These are phyloP conservation scores for Daldinia concentrica DNA, from an alignment of 495 filamentous ascomycete species.

Conservation along the genomic window DNA sequence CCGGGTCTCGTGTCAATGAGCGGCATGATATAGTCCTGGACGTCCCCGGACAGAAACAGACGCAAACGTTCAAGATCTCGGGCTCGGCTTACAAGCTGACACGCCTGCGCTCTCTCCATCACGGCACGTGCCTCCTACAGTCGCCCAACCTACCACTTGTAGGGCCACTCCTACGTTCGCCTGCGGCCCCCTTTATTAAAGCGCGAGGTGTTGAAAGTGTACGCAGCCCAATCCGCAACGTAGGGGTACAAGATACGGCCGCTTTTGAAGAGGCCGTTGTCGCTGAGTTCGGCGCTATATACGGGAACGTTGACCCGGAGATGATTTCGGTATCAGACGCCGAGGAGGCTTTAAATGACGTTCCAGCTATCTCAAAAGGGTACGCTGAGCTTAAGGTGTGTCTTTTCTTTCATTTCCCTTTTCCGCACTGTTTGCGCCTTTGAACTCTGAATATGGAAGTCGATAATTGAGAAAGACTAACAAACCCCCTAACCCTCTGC, in stretches of 20 bases:
- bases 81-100: slow-evolving; percentile 95
- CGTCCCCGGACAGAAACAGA: slow-evolving; percentile 36
- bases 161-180: slow-evolving; percentile 72
- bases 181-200: slow-evolving; percentile 75
- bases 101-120: slow-evolving; percentile 78
- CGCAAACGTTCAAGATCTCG: slow-evolving; percentile 77
- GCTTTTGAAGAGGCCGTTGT: slow-evolving; percentile 63
- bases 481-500: background rate
- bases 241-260: slow-evolving; percentile 56
- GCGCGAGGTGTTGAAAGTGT: slow-evolving; percentile 95
- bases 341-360: background rate
- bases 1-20: slow-evolving; percentile 75
- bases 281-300: slow-evolving; percentile 63
- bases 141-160: slow-evolving; percentile 75
- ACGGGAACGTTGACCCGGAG: slow-evolving; percentile 47
- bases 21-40: slow-evolving; percentile 92
- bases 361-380: slow-evolving; percentile 6
- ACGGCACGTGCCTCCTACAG: slow-evolving; percentile 85
- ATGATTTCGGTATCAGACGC: background rate
- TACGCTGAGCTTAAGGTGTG: slow-evolving; percentile 42
- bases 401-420: background rate
- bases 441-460: background rate
- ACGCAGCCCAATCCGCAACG: slow-evolving; percentile 82
- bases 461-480: background rate
- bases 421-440: background rate